Evolutionary conservation across 2,329 filamentous ascomycete species (phyloP).

Genomic region (Fusarium praegraminearum): DNA sequence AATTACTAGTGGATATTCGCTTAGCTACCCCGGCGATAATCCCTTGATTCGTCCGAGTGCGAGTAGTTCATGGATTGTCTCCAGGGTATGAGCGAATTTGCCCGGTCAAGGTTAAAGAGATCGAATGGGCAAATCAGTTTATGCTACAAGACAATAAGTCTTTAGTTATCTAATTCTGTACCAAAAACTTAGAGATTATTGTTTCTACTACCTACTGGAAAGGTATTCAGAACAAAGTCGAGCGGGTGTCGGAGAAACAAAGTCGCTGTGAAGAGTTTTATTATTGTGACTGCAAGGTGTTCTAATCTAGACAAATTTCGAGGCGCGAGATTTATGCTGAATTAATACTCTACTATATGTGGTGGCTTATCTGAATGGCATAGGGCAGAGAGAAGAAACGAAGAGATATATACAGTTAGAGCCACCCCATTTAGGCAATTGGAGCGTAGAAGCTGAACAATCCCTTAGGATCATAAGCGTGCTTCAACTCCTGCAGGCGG

Average conservation of each 20-base stretch:
- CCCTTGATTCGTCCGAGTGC: neutral
- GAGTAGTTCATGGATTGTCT: too few species aligned
- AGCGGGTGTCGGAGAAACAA: too few species aligned
- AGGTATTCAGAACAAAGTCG: too few species aligned
- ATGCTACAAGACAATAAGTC: too few species aligned
- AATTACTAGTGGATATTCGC: neutral
- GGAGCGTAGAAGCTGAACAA: conserved; percentile 58
- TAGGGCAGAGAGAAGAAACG: neutral
- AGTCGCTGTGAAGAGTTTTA: too few species aligned
- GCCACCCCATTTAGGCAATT: neutral
- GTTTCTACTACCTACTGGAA: too few species aligned
- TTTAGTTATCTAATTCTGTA: too few species aligned
- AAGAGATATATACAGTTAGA: neutral
- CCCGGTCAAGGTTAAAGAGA: too few species aligned
- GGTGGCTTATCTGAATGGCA: neutral
- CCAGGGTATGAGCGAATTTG: too few species aligned
- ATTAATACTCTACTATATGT: neutral
- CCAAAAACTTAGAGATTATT: too few species aligned
- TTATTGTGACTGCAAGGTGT: too few species aligned
- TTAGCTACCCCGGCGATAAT: neutral
- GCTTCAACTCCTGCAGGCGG: conserved; percentile 60
- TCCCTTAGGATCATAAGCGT: conserved; percentile 60
- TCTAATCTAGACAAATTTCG: fast-evolving
- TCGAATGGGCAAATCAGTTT: too few species aligned
- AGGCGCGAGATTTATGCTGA: neutral